These are phyloP conservation scores for Coemansia sp. DNA, from an alignment of 192 early-diverging fungal genomes.

Conservation along the genomic window DNA sequence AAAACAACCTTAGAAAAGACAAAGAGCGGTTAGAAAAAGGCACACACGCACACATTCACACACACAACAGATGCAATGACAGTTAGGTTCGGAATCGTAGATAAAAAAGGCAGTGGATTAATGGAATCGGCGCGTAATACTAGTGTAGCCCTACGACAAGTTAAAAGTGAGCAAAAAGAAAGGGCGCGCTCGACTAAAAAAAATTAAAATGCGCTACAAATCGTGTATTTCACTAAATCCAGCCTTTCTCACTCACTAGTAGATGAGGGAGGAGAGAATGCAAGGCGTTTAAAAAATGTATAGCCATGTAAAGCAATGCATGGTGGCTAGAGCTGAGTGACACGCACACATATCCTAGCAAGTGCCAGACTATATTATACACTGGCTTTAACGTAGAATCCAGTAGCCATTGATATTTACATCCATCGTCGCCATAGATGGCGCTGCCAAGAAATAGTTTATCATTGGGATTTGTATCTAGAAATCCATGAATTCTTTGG, in stretches of 20 bases:
- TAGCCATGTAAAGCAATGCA: background rate
- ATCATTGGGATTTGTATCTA: background rate
- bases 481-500: background rate
- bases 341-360: background rate
- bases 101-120: background rate
- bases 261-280: background rate
- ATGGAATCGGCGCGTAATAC: background rate
- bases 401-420: background rate
- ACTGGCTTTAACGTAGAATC: background rate
- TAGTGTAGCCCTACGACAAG: background rate
- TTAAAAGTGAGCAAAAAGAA: background rate
- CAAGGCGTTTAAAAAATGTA: slow-evolving; percentile 7
- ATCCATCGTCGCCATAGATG: background rate
- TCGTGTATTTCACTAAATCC: background rate
- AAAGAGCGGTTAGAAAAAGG: background rate
- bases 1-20: background rate
- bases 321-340: slow-evolving; percentile 15
- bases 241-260: background rate
- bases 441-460: background rate
- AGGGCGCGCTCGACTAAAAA: background rate
- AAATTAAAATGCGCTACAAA: background rate
- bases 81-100: background rate
- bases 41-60: background rate
- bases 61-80: background rate
- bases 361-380: background rate